Base-by-base conservation (phyloP, 2,329 filamentous ascomycete genomes). In the Stemphylium beticola region DNA sequence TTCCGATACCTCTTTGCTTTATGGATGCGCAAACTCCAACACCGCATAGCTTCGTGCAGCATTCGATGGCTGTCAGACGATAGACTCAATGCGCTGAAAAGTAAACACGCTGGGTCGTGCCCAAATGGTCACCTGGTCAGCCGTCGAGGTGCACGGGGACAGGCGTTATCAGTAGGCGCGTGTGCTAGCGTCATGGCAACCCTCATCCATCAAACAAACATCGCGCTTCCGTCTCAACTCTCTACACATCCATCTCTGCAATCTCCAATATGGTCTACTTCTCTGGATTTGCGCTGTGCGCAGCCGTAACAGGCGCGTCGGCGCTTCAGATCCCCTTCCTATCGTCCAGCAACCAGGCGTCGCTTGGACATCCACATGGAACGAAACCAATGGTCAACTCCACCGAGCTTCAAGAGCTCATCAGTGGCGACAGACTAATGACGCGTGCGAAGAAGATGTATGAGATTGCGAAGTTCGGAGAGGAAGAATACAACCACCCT, bases 401-500 rank as follows among this genome's bases (percentile, higher is more conserved):
- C 3, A 64, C 69, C 10, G 71, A 66, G 41, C 64, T 76, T 20
- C 72, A 75, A 38, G 65, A 71, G 41, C 62, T 72, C 43, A 72
- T 77, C 58, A 74, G 69, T 14, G 65, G 65, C 14, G 68, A 76
- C 12, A 62, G 67, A 18, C 54, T 77, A 26, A 61, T 73, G 49
- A 51, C 51, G 11, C 66, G 72, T 26, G 68, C 74, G 8, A 69
- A 74, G 60, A 69, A 73, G 57, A 54, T 79, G 44, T 77, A 74
- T 44, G 68, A 74, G 49, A 74, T 77, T 37, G 77, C 77, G 3
- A 78, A 78, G 56, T 69, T 78, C 41, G 74, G 76, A 5, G 73
- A 76, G 10, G 62, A 64, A 9, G 77, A 76, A 39, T 77, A 78
- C 64, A 76, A 78, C 46, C 75, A 76, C 40, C 78, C 77, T n/a